Conservation (phyloP, 1,284 basidiomycete species). For the Puccinia coronata region DNA sequence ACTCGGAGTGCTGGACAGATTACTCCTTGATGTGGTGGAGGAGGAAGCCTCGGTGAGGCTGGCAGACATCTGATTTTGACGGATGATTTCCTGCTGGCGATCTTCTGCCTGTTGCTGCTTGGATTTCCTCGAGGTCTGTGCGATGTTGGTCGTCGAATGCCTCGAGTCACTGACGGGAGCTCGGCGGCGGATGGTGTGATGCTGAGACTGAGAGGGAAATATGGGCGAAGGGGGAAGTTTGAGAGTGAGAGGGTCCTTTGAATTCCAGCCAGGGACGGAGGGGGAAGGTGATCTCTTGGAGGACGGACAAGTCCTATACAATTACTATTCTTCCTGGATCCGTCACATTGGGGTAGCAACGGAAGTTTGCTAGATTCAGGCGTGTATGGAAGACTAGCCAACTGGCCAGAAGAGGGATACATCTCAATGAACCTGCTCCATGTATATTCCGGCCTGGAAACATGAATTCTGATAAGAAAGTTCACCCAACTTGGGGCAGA, state of each 20-base stretch:
- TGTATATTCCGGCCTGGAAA: neutral
- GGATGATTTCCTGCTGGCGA: slow-evolving; percentile 3
- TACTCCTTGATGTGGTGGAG: neutral
- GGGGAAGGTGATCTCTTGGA: neutral
- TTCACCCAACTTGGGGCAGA: neutral
- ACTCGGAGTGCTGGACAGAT: neutral
- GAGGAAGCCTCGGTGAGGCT: neutral
- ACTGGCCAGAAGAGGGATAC: neutral
- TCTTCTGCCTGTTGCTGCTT: neutral
- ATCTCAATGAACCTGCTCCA: neutral
- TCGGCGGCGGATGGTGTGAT: neutral
- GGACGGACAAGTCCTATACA: neutral
- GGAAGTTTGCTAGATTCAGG: neutral
- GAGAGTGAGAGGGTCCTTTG: slow-evolving; percentile 20
- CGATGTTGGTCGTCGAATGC: slow-evolving; percentile 19
- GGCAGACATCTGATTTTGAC: slow-evolving; percentile 15
- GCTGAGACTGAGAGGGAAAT: neutral
- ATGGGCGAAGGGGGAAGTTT: slow-evolving; percentile 1
- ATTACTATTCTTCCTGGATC: slow-evolving; percentile 8
- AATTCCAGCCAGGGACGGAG: neutral
- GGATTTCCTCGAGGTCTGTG: slow-evolving; percentile 1
- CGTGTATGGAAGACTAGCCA: slow-evolving; percentile 15
- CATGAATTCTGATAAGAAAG: too few relatives aligned
- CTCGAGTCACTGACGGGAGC: neutral
- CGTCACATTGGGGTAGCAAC: slow-evolving; percentile 16